Percentiles rank a stretch among this genome's conserved stretches.
Conservation (phyloP, 2,329 filamentous ascomycete species). For the Ustulina deusta region DNA sequence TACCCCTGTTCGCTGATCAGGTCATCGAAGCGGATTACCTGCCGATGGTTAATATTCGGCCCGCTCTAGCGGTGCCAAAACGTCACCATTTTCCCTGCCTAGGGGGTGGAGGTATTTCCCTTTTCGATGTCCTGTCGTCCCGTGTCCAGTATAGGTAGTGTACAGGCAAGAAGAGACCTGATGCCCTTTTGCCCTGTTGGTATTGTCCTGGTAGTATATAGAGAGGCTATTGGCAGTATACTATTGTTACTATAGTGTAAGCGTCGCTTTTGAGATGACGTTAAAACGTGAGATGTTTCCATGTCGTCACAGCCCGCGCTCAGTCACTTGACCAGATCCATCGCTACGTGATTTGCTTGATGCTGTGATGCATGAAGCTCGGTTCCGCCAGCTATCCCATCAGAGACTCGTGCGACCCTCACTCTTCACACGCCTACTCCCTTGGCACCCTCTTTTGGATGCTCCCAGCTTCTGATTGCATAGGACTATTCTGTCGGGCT, state of each 20-base stretch:
- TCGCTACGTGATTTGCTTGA: slow-evolving; percentile 37
- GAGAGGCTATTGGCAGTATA: neutral
- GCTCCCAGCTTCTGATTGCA: slow-evolving; percentile 20
- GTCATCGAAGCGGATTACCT: slow-evolving; percentile 32
- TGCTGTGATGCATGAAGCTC: slow-evolving; percentile 35
- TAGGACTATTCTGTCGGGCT: slow-evolving; percentile 10
- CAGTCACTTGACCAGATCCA: slow-evolving; percentile 38
- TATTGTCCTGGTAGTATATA: neutral
- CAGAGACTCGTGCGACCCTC: slow-evolving; percentile 32
- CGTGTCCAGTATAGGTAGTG: slow-evolving; percentile 4
- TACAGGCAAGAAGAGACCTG: neutral
- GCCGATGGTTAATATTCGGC: slow-evolving; percentile 32
- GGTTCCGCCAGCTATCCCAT: slow-evolving; percentile 28
- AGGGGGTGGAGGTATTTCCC: slow-evolving; percentile 26
- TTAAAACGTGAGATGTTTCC: slow-evolving; percentile 35
- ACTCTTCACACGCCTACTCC: slow-evolving; percentile 6
- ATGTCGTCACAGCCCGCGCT: slow-evolving; percentile 25
- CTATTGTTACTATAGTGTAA: neutral
- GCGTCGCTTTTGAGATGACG: slow-evolving; percentile 26
- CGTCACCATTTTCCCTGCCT: slow-evolving; percentile 22
- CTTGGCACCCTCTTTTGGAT: slow-evolving; percentile 12
- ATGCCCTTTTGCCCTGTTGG: neutral
- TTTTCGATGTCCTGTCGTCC: slow-evolving; percentile 25
- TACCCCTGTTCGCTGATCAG: slow-evolving; percentile 23
- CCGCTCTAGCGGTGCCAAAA: slow-evolving; percentile 33